Evolutionary conservation across 2,329 filamentous ascomycete genomes (phyloP).

Genomic region (Bipolaris gigantea): DNA sequence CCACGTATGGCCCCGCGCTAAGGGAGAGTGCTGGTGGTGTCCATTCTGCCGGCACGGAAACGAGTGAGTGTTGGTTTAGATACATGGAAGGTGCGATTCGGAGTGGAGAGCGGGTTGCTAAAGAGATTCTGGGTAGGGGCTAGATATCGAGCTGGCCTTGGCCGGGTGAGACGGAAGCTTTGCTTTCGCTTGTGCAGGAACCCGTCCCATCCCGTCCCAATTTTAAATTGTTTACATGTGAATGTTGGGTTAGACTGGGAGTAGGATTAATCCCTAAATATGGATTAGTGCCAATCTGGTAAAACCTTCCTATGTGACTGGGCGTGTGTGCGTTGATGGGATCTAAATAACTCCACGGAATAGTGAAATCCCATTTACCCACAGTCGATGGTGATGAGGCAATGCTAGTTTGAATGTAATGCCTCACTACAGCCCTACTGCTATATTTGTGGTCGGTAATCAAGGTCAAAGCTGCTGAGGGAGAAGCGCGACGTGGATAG

Average conservation of each 20-base stretch:
- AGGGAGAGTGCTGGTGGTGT: conserved; percentile 42
- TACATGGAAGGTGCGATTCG: conserved; percentile 62
- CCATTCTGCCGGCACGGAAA: conserved; percentile 61
- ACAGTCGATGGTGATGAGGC: too few species aligned
- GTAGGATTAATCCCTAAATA: background rate
- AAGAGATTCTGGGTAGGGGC: conserved; percentile 43
- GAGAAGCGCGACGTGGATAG: too few species aligned
- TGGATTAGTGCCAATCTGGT: background rate
- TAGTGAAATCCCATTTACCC: too few species aligned
- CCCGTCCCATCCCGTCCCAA: too few species aligned
- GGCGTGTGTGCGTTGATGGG: background rate
- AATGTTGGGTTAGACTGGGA: background rate
- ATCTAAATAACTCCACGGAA: too few species aligned
- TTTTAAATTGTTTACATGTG: background rate
- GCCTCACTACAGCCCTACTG: too few species aligned
- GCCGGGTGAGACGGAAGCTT: too few species aligned
- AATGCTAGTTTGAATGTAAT: too few species aligned
- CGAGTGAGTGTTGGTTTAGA: conserved; percentile 56
- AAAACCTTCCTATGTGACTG: background rate
- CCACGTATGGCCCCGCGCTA: conserved; percentile 15
- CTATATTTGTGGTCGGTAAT: too few species aligned
- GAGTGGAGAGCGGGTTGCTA: conserved; percentile 53
- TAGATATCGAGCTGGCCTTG: background rate
- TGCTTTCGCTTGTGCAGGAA: too few species aligned
- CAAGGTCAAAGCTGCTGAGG: too few species aligned